These are phyloP conservation scores for Piedraia hortae DNA, from an alignment of 2,329 filamentous ascomycete species.

Conservation along the genomic window DNA sequence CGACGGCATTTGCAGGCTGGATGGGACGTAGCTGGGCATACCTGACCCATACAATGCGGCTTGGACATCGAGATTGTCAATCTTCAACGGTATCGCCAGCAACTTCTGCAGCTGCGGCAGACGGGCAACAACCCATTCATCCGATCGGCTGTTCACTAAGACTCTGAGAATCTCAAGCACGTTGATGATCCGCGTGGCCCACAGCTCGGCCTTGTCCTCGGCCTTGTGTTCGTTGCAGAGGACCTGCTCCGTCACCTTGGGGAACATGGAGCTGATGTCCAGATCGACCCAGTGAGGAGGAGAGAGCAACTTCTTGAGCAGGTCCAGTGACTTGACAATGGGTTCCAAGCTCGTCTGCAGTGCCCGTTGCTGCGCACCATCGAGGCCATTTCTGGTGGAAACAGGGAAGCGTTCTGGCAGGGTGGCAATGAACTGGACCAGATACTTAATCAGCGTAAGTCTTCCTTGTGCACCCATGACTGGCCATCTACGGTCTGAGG, in stretches of 20 bases:
- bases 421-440: slow-evolving; percentile 82
- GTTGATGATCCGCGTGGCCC: slow-evolving; percentile 71
- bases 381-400: slow-evolving; percentile 30
- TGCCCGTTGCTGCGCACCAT: slow-evolving; percentile 23
- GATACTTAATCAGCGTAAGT: slow-evolving; percentile 69
- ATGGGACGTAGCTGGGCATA: slow-evolving; percentile 35
- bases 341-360: slow-evolving; percentile 39
- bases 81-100: slow-evolving; percentile 66
- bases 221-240: slow-evolving; percentile 40
- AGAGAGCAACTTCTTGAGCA: slow-evolving; percentile 64
- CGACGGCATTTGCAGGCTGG: slow-evolving; percentile 36
- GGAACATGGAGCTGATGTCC: slow-evolving; percentile 59
- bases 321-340: slow-evolving; percentile 54
- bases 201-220: slow-evolving; percentile 33
- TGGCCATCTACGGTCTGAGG: slow-evolving; percentile 9
- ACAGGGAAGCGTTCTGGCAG: slow-evolving; percentile 57
- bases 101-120: slow-evolving; percentile 59
- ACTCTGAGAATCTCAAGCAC: slow-evolving; percentile 78
- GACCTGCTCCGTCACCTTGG: slow-evolving; percentile 67
- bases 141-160: slow-evolving; percentile 59
- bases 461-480: slow-evolving; percentile 28
- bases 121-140: slow-evolving; percentile 71
- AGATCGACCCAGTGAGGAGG: slow-evolving; percentile 76
- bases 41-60: slow-evolving; percentile 63
- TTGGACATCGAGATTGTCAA: slow-evolving; percentile 74